Evolutionary conservation across 805 yeast genomes (phyloP).

Genomic region (Candida michaelii): DNA sequence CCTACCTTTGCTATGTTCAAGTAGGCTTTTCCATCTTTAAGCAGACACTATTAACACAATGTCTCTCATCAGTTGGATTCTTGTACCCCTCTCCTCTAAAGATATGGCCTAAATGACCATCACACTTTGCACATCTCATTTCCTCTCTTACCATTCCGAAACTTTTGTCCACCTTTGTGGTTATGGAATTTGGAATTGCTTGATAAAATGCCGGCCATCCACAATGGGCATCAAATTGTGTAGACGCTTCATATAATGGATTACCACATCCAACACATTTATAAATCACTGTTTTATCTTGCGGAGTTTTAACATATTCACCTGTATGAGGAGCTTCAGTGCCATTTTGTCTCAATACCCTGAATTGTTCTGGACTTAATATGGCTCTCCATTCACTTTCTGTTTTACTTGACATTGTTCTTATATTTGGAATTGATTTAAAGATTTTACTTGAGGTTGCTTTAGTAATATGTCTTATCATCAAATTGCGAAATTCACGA

Average conservation of each 20-base stretch:
- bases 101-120: slow-evolving; percentile 94
- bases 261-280: slow-evolving; percentile 82
- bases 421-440: not conserved
- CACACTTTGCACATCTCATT: slow-evolving; percentile 85
- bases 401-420: slow-evolving; percentile 20
- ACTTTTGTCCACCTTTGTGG: slow-evolving; percentile 55
- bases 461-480: not conserved
- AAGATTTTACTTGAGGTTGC: too few relatives aligned
- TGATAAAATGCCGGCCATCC: slow-evolving; percentile 99
- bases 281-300: slow-evolving; percentile 61
- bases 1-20: not conserved
- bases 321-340: slow-evolving; percentile 72
- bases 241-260: slow-evolving; percentile 74
- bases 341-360: slow-evolving; percentile 70
- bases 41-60: slow-evolving; percentile 88
- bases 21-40: slow-evolving; percentile 52
- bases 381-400: slow-evolving; percentile 79
- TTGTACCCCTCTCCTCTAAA: slow-evolving; percentile 91
- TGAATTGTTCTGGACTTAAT: slow-evolving; percentile 72
- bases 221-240: slow-evolving; percentile 89
- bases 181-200: slow-evolving; percentile 79
- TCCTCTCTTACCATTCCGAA: slow-evolving; percentile 85
- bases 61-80: slow-evolving; percentile 88
- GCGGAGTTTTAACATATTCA: slow-evolving; percentile 53
- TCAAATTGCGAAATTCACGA: too few relatives aligned